These are phyloP conservation scores for Fusarium piperis DNA, from an alignment of 2,329 filamentous ascomycete genomes.

Conservation along the genomic window DNA sequence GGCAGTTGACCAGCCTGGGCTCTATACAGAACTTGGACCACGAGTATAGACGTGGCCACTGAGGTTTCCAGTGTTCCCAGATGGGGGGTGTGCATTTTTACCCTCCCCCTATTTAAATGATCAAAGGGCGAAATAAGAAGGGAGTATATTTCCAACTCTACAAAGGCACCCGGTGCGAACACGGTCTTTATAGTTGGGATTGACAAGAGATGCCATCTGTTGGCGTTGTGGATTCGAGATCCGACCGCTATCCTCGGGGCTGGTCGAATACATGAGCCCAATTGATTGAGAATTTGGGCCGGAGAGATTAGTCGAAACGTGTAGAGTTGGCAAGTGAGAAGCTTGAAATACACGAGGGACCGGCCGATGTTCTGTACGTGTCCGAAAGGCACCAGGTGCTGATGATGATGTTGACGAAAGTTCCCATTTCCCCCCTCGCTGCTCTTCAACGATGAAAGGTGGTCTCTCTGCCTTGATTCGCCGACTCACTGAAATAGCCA, in stretches of 20 bases:
- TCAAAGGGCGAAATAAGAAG: constrained; percentile 15
- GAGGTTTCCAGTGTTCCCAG: not conserved
- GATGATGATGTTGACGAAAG: too few species aligned
- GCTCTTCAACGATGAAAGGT: too few species aligned
- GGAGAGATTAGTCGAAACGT: not conserved
- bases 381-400: not conserved
- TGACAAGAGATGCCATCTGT: not conserved
- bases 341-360: not conserved
- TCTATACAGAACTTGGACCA: not conserved
- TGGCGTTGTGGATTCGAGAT: not conserved
- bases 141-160: constrained; percentile 2
- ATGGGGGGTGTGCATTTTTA: constrained; percentile 1
- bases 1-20: constrained; percentile 9
- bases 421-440: too few species aligned
- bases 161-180: constrained; percentile 9
- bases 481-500: too few species aligned
- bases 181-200: not conserved
- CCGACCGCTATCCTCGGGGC: not conserved
- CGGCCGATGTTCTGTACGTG: too few species aligned
- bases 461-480: too few species aligned
- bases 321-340: not conserved
- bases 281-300: not conserved
- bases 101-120: not conserved
- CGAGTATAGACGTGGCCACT: not conserved
- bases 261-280: not conserved